phyloP scores from a whole-genome alignment of 345 rosid genomes.

The Hevea brasiliensis region DNA sequence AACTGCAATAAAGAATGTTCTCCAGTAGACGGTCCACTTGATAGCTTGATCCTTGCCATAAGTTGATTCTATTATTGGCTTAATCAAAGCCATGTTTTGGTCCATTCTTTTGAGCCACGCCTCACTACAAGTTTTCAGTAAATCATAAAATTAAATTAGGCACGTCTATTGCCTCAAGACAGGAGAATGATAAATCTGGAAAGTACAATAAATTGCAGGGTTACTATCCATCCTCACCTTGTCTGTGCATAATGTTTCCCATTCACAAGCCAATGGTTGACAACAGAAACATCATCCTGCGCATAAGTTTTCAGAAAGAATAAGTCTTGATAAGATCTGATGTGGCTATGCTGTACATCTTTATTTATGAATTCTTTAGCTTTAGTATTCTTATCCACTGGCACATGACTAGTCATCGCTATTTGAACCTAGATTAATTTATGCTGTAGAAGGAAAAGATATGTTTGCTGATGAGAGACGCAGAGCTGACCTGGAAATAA shows the following conservation, averaged over 20 bases:
- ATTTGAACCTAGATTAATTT: not conserved
- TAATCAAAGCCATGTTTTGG: slow-evolving; percentile 42
- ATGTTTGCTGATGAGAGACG: not conserved
- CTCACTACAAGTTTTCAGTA: slow-evolving; percentile 44
- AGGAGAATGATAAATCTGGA: not conserved
- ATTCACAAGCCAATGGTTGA: slow-evolving; percentile 75
- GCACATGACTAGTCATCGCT: not conserved
- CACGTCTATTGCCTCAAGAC: not conserved
- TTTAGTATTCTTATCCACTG: not conserved
- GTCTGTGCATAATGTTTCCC: slow-evolving; percentile 88
- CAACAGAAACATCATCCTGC: too few species aligned
- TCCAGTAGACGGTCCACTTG: slow-evolving; percentile 89
- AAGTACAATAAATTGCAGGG: not conserved
- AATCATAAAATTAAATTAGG: not conserved
- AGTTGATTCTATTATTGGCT: slow-evolving; percentile 69
- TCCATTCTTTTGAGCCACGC: slow-evolving; percentile 95
- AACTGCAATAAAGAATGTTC: slow-evolving; percentile 77
- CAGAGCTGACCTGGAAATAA: slow-evolving; percentile 68
- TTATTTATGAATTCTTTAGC: not conserved
- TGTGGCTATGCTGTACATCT: not conserved
- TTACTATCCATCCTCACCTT: slow-evolving; percentile 39
- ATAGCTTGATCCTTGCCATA: slow-evolving; percentile 75
- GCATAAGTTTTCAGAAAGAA: too few species aligned
- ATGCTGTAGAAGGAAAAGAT: not conserved
- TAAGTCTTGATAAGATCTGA: slow-evolving; percentile 2